Base-by-base conservation (phyloP, 164 flowering plant species). In the Akebia trifoliata region DNA sequence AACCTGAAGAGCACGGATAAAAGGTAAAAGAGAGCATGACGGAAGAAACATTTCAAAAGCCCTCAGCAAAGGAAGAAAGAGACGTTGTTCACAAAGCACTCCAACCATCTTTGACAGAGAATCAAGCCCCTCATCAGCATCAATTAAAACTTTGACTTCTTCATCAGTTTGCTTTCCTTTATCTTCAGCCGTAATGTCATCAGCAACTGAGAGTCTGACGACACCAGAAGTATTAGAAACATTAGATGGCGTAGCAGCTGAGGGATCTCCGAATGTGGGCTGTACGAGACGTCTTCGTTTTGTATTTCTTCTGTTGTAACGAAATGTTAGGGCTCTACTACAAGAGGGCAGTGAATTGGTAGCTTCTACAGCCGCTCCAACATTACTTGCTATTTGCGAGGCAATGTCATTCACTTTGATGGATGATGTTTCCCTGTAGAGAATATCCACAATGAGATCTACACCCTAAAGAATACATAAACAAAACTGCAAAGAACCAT, bases 21-120 rank as follows among this genome's bases (percentile, higher is more conserved):
- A 93, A 50, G 99, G 87, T 58, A 93, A 65, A 21, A 93, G 78
- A 34, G 85, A 75, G 67, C 95, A 90, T 34, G 97, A 87, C 18
- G 99, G 99, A 59, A 93, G 90, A 67, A 93, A 93, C 86, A 90
- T 86, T 61, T 93, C 99, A 71, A 93, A 93, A 46, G 99, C 96
- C 77, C 84, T 79, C 20, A 93, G 79, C 74, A 93, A 67, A 36
- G 99, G 97, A 72, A 83, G 78, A 74, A 87, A 93, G 52, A 90
- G 81, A 25, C 62, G 82, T 51, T 90, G 96, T 60, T 90, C 92
- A 65, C 99, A 90, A 36, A 93, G 97, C 61, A 90, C 84, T 8
- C 89, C 83, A 67, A 93, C 93, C 96, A 93, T 83, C 75, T 85
- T 83, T 15, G 87, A 70, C 59, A 93, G 77, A 62, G 90, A 79